Evolutionary conservation across 1,284 basidiomycete genomes (phyloP).

Genomic region (Moniliophthora roreri): DNA sequence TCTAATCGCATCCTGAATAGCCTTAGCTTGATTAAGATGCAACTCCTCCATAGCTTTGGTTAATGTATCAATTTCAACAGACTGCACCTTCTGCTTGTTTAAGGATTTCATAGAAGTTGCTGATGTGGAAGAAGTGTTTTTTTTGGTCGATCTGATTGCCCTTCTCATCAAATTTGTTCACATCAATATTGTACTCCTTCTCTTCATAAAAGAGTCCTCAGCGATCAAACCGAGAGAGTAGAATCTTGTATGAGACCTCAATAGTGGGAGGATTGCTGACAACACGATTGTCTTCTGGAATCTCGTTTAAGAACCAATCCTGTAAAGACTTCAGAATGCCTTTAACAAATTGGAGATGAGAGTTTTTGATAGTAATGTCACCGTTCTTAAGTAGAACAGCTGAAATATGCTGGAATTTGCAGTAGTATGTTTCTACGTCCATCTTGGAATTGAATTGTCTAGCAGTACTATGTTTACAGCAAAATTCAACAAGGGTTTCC

Average conservation of each 20-base stretch:
- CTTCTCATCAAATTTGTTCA: no score
- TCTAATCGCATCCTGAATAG: no score
- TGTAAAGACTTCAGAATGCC: neutral
- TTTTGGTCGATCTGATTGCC: no score
- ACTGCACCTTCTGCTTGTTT: no score
- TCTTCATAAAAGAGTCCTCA: no score
- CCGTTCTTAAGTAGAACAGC: neutral
- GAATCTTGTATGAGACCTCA: neutral
- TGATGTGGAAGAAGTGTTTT: no score
- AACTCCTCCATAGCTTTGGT: no score
- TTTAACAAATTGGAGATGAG: neutral
- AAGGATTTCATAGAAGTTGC: no score
- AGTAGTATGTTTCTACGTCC: neutral
- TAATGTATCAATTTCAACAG: no score
- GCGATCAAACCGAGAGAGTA: neutral
- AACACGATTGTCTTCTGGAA: neutral
- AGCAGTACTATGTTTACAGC: neutral
- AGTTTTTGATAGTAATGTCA: neutral
- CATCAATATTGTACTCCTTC: no score
- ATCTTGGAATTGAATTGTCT: neutral
- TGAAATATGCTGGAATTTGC: neutral
- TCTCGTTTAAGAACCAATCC: neutral
- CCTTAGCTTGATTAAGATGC: no score
- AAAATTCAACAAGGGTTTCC: slow-evolving; percentile 10
- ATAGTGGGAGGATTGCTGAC: neutral